These are phyloP conservation scores for Venturia asperata DNA, from an alignment of 2,329 filamentous ascomycete genomes.

Conservation along the genomic window DNA sequence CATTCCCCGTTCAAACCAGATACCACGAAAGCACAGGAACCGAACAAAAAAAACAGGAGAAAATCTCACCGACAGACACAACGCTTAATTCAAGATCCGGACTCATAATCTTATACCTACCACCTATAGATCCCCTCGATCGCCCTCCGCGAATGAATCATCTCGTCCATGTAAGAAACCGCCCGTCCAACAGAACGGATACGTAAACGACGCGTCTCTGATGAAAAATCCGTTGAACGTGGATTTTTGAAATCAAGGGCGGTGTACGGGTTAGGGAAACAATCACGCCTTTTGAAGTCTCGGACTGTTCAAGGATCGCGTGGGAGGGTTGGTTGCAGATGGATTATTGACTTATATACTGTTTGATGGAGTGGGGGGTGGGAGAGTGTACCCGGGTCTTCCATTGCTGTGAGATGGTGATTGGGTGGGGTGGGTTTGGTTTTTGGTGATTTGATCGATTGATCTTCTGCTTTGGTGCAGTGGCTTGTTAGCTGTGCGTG, in stretches of 20 bases:
- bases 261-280: slow-evolving; percentile 59
- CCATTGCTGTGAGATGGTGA: slow-evolving; percentile 22
- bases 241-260: slow-evolving; percentile 55
- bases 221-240: slow-evolving; percentile 68
- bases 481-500: no score
- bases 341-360: no score
- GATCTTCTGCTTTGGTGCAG: no score
- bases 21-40: no score
- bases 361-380: no score
- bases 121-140: slow-evolving; percentile 67
- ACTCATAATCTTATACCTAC: slow-evolving; percentile 52
- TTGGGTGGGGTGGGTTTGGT: neutral
- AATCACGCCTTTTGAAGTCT: slow-evolving; percentile 61
- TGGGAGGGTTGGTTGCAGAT: no score
- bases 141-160: slow-evolving; percentile 54
- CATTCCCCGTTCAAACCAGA: no score
- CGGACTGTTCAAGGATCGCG: slow-evolving; percentile 30
- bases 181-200: slow-evolving; percentile 68
- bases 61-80: slow-evolving; percentile 48
- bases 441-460: no score
- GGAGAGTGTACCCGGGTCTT: slow-evolving; percentile 27
- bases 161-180: slow-evolving; percentile 35
- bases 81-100: slow-evolving; percentile 64
- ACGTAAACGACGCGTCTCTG: slow-evolving; percentile 62
- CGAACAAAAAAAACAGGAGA: neutral